Base-by-base conservation (phyloP, 1,284 basidiomycete genomes). In the Amylostereum areolatum region DNA sequence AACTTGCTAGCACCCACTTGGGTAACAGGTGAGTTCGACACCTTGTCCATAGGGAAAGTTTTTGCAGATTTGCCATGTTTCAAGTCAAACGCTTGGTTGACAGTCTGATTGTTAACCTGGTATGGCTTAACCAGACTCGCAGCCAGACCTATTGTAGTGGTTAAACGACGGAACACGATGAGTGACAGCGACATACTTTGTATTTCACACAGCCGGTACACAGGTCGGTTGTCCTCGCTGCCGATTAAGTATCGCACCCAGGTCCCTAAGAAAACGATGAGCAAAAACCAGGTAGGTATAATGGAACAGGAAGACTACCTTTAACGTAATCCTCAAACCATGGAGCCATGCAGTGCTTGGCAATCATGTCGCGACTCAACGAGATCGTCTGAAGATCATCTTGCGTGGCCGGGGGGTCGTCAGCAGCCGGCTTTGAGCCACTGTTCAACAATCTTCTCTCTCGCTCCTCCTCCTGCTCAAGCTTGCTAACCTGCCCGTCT, bases 191-290 rank as follows among this genome's bases (percentile, higher is more conserved):
- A 74, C 85, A 58, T 55, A 92, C 92, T 77, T 18, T 66, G 63
- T 36, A 97, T 74, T 64, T 90, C 81, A 62, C 92, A 92, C 48
- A 93, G 75, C 43, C 92, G 81, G 66, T 97, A 97, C 33, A 89
- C 77, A n/a, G 77, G 73, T 51, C 74, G 62, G 5, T 75, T 74
- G 5, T 70, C 66, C 46, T 79, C 73, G 3, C 70, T 57, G 0
- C 83, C 83, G 57, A 89, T 81, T 39, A 90, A 72, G 59, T 88
- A 85, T 25, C 91, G 78, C 4, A 95, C 89, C 77, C 83, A 95
- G 27, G 81, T 79, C 44, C 85, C 92, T 92, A 55, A 60, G 18
- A 18, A 18, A 50, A 64, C 64, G 28, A 47, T 47, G 18, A 28
- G 31, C 45, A 52, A 52, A 52, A 45, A 32, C n/a, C 18, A 18